Conservation (phyloP, 2,329 filamentous ascomycete species). For the Ascochyta clinopodiicola region DNA sequence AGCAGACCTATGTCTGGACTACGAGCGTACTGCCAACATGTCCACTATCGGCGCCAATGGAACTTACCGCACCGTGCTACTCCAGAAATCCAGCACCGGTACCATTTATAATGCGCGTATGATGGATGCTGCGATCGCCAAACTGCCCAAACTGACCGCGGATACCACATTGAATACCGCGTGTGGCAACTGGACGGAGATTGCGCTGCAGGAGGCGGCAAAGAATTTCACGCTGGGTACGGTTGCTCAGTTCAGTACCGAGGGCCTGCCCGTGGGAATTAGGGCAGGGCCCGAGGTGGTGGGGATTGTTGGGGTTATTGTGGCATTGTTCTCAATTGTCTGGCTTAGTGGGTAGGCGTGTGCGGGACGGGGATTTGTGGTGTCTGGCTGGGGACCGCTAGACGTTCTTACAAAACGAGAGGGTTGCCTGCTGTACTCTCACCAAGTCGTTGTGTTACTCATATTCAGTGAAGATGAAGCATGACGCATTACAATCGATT, state of each 20-base stretch:
- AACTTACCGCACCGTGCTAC: constrained; percentile 56
- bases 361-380: not conserved
- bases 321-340: constrained; percentile 27
- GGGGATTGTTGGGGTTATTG: constrained; percentile 21
- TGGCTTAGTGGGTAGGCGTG: constrained; percentile 25
- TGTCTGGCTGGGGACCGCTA: not conserved
- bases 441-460: too few relatives aligned
- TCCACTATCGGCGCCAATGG: constrained; percentile 56
- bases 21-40: constrained; percentile 56
- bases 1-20: constrained; percentile 50
- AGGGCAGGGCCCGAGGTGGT: constrained; percentile 33
- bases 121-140: constrained; percentile 52
- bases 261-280: constrained; percentile 40
- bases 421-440: too few relatives aligned
- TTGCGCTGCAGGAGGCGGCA: constrained; percentile 54
- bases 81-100: constrained; percentile 53
- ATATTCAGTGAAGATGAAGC: too few relatives aligned
- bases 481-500: too few relatives aligned
- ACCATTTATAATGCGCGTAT: constrained; percentile 49
- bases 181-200: constrained; percentile 56
- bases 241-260: constrained; percentile 46
- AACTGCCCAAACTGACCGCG: constrained; percentile 49
- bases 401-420: too few relatives aligned
- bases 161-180: constrained; percentile 51
- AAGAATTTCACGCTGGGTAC: constrained; percentile 54